phyloP scores from a whole-genome alignment of 768 basidiomycete species.

The Chiua virens region DNA sequence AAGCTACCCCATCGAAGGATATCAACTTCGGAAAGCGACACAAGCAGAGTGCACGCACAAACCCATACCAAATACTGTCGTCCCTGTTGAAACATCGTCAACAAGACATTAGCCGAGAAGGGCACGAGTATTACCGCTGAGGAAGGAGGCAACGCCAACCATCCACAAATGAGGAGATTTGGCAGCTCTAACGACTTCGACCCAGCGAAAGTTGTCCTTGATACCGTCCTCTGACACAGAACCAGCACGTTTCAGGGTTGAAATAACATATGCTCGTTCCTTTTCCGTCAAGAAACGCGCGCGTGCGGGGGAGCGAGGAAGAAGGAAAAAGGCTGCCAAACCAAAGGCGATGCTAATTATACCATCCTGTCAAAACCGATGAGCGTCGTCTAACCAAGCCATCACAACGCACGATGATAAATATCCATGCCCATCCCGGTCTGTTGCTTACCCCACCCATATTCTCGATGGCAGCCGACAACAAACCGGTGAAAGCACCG shows the following conservation, averaged over 20 bases:
- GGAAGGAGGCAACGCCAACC: conserved; percentile 49
- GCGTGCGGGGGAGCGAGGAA: conserved; percentile 44
- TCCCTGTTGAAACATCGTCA: conserved; percentile 11
- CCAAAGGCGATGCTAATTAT: conserved; percentile 64
- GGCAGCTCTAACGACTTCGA: conserved; percentile 49
- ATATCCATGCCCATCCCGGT: conserved; percentile 65
- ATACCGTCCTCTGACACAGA: conserved; percentile 42
- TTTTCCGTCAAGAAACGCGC: conserved; percentile 51
- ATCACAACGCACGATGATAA: conserved; percentile 42
- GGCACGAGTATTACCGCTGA: conserved; percentile 40
- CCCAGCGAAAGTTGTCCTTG: conserved; percentile 53
- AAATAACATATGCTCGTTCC: conserved; percentile 49
- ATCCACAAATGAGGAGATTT: conserved; percentile 57
- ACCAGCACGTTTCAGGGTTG: conserved; percentile 18
- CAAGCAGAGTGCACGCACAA: conserved; percentile 24
- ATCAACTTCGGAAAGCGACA: conserved; percentile 36
- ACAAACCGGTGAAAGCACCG: conserved; percentile 62
- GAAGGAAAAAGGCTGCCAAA: conserved; percentile 44
- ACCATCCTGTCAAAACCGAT: conserved; percentile 43
- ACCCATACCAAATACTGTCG: conserved; percentile 10
- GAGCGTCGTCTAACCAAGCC: neutral
- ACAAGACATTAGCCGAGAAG: neutral
- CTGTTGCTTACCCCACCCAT: conserved; percentile 52
- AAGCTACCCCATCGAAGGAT: conserved; percentile 50
- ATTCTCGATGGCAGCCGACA: conserved; percentile 56